Base-by-base conservation (phyloP, 2,329 filamentous ascomycete species). In the Verticillium tricorpus region DNA sequence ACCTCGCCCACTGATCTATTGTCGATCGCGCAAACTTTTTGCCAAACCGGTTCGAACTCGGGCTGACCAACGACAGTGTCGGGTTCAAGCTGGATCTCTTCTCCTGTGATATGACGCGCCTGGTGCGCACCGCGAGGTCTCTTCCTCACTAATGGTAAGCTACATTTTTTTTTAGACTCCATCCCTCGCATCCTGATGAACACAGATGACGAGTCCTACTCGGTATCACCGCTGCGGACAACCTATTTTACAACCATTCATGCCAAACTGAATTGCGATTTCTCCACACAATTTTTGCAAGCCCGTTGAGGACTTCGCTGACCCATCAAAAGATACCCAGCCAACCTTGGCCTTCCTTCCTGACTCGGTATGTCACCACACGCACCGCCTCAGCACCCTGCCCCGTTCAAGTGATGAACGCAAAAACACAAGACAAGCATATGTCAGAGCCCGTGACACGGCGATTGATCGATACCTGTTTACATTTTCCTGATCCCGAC, bases 1-100 rank as follows among this genome's bases (percentile, higher is more conserved):
- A 96, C 93, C 93, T 96, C 88, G 92, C 91, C 93, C 91, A 94
- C 93, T 96, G 93, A 96, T 79, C 70, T 64, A 37, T 61, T 31
- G 59, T 61, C 57, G 34, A 39, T 45, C 37, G 17, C 37, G 25
- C 57, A 40, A 28, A 32, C 31, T 37, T 56, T 25, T 39, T 37
- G 35, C n/a, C 56, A 31, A 19, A 50, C 15, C 58, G 39, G 17
- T 15, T 28, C 40, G 39, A 19, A 59, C 45, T 19, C 4, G 45
- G 45, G 19, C 54, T 56, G 54, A 56, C 54, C 28, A 34, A 32
- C 3, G 6, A 34, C 52, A 56, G 54, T 60, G 59, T 52, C 59
- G n/a, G 35, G 39, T 50, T n/a, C 22, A 50, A 19, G 2, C 17
- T 12, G n/a, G 0, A 39, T 22, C 3, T 14, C 19, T 25, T 28